phyloP scores from a whole-genome alignment of 2,329 filamentous ascomycete genomes.

The Cephalotrichum gorgonifer region DNA sequence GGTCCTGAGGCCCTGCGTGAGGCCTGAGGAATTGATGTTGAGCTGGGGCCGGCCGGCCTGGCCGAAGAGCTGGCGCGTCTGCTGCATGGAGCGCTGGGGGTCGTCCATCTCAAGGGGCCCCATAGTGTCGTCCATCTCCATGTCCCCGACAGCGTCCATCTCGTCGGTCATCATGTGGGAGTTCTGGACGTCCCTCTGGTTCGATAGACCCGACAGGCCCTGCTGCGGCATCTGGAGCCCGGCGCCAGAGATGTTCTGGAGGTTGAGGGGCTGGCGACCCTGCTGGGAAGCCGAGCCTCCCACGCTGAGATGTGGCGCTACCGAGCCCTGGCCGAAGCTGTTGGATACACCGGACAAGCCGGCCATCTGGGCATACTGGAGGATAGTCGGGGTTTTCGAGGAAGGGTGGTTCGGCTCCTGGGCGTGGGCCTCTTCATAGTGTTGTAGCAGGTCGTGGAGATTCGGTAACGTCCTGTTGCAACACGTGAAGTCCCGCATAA shows the following conservation, averaged over 20 bases:
- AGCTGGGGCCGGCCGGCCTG: slow-evolving; percentile 59
- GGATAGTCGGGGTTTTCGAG: slow-evolving; percentile 26
- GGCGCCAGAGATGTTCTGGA: slow-evolving; percentile 3
- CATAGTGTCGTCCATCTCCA: slow-evolving; percentile 89
- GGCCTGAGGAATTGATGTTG: slow-evolving; percentile 68
- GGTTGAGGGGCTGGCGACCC: slow-evolving; percentile 8
- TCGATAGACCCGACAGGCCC: slow-evolving; percentile 30
- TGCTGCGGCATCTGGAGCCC: slow-evolving; percentile 18
- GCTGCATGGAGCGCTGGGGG: slow-evolving; percentile 51
- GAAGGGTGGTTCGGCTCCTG: slow-evolving; percentile 40
- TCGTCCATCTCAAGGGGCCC: slow-evolving; percentile 55
- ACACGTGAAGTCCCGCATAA: slow-evolving; percentile 95
- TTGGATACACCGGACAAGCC: neutral
- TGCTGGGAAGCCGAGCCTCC: slow-evolving; percentile 7
- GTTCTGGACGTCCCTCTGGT: slow-evolving; percentile 5
- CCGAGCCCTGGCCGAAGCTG: slow-evolving; percentile 1
- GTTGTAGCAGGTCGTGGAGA: slow-evolving; percentile 87
- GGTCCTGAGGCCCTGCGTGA: slow-evolving; percentile 68
- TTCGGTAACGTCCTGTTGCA: slow-evolving; percentile 84
- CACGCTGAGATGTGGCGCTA: neutral
- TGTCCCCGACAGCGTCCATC: slow-evolving; percentile 80
- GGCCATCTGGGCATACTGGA: slow-evolving; percentile 24
- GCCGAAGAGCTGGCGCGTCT: slow-evolving; percentile 58
- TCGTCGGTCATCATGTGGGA: slow-evolving; percentile 38
- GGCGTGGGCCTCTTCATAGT: slow-evolving; percentile 93